phyloP scores from a whole-genome alignment of 305 asterid genomes.

The Andrographis paniculata region DNA sequence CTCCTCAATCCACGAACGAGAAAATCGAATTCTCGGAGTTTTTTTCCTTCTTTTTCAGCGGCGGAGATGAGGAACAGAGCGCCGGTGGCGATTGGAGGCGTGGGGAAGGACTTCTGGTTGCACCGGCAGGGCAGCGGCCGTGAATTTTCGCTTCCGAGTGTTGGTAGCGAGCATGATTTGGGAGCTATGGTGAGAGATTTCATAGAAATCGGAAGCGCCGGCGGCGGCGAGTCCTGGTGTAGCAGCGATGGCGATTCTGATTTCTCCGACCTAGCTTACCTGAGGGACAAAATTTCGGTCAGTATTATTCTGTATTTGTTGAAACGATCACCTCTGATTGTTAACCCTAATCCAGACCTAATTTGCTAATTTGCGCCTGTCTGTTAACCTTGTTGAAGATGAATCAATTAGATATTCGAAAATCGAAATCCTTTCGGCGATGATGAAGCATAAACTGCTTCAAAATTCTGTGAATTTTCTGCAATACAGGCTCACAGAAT shows the following conservation, averaged over 20 bases:
- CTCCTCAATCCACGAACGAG: neutral
- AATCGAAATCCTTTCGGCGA: too few species aligned
- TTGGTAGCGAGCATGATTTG: constrained; percentile 39
- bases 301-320: constrained; percentile 3
- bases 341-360: too few species aligned
- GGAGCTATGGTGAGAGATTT: constrained; percentile 39
- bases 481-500: too few species aligned
- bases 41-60: too few species aligned
- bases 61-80: constrained; percentile 20
- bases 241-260: constrained; percentile 39
- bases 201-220: constrained; percentile 30
- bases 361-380: too few species aligned
- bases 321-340: too few species aligned
- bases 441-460: too few species aligned
- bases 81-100: constrained; percentile 23
- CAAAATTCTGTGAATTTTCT: too few species aligned
- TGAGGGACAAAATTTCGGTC: constrained; percentile 38
- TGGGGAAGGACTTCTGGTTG: constrained; percentile 24
- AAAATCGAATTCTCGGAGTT: neutral
- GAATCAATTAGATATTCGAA: too few species aligned
- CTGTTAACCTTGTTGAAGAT: too few species aligned
- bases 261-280: constrained; percentile 32
- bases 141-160: constrained; percentile 23
- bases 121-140: constrained; percentile 20
- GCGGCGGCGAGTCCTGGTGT: constrained; percentile 33